Evolutionary conservation across 495 filamentous ascomycete genomes (phyloP).

Genomic region (Usnea hakonensis): DNA sequence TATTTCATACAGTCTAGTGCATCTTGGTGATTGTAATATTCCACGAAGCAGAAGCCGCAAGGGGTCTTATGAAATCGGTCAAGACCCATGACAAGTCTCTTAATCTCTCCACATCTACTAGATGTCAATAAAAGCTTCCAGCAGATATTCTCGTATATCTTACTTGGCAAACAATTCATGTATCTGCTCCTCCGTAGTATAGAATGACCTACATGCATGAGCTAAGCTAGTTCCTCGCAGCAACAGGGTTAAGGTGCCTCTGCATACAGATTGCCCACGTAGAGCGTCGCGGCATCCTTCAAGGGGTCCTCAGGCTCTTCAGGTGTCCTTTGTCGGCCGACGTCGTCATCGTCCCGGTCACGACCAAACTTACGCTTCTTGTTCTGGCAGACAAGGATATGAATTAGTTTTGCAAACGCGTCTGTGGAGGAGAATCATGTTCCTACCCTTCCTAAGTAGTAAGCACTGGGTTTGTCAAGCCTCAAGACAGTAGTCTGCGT

Average conservation of each 20-base stretch:
- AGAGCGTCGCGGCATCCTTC: conserved; percentile 84
- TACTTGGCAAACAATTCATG: conserved; percentile 92
- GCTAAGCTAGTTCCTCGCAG: conserved; percentile 13
- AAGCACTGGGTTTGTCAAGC: conserved; percentile 82
- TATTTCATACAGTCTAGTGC: conserved; percentile 98
- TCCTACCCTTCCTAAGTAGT: conserved; percentile 71
- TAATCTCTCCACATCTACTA: conserved; percentile 82
- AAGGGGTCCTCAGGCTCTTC: conserved; percentile 63
- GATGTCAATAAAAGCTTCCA: neutral
- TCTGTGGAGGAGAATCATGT: conserved; percentile 2
- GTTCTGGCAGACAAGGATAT: conserved; percentile 42
- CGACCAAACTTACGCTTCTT: conserved; percentile 55
- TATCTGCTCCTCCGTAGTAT: conserved; percentile 98
- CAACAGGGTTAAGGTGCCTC: neutral
- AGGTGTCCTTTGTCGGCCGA: conserved; percentile 40
- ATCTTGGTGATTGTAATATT: conserved; percentile 96
- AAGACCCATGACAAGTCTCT: conserved; percentile 95
- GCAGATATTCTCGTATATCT: conserved; percentile 9
- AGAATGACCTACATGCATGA: conserved; percentile 74
- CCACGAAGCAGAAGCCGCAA: conserved; percentile 98
- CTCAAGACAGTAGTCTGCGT: conserved; percentile 67
- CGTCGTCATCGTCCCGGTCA: conserved; percentile 50
- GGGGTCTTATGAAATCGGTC: conserved; percentile 96
- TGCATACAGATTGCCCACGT: conserved; percentile 90
- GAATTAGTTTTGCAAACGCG: neutral